Evolutionary conservation across 495 filamentous ascomycete species (phyloP).

Genomic region (Trichoderma erinaceum): DNA sequence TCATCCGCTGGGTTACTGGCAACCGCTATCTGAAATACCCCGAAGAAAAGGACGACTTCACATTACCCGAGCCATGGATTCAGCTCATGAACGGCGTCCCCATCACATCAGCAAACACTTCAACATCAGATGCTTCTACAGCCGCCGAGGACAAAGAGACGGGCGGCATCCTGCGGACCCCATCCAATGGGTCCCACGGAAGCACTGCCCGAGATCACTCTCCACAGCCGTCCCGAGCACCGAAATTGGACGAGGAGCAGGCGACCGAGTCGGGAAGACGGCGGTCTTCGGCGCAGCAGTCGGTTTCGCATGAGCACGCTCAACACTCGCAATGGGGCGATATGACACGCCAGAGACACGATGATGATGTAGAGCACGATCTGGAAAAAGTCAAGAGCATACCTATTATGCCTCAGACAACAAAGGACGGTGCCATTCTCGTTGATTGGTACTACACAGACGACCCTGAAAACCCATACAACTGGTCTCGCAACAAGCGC

Average conservation of each 20-base stretch:
- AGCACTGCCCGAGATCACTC: neutral
- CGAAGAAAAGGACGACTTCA: constrained; percentile 47
- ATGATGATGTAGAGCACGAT: constrained; percentile 37
- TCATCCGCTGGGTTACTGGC: constrained; percentile 43
- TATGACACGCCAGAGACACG: constrained; percentile 36
- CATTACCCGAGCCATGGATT: constrained; percentile 43
- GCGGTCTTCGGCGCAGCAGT: neutral
- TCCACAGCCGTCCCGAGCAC: neutral
- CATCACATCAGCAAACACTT: constrained; percentile 17
- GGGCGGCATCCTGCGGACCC: neutral
- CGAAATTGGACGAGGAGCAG: neutral
- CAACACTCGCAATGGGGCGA: constrained; percentile 21
- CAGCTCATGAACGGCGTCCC: constrained; percentile 25
- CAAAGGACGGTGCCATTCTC: constrained; percentile 45
- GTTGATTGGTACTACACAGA: constrained; percentile 52
- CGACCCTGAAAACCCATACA: constrained; percentile 52
- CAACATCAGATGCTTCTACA: constrained; percentile 25
- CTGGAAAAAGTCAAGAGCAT: constrained; percentile 41
- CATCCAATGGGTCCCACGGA: neutral
- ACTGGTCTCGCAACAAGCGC: constrained; percentile 40
- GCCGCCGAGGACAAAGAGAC: constrained; percentile 26
- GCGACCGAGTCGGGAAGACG: neutral
- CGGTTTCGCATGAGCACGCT: constrained; percentile 5
- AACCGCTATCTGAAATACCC: constrained; percentile 49
- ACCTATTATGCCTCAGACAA: constrained; percentile 40